Percentiles rank a stretch among this genome's conserved stretches.
phyloP scores from a whole-genome alignment of 768 basidiomycete genomes.

The Leccinellum luteum region DNA sequence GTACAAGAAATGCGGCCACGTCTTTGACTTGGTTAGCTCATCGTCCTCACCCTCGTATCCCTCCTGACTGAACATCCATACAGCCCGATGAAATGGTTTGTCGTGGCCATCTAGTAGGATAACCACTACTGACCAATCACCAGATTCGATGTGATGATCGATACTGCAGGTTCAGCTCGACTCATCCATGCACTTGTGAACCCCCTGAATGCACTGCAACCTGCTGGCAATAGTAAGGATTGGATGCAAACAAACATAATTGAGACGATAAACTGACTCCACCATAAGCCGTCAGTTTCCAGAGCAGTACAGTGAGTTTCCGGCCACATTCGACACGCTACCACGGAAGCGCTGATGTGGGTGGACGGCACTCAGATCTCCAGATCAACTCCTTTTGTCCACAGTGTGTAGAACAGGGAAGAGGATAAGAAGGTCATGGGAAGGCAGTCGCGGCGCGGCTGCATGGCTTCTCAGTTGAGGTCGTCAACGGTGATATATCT shows the following conservation, averaged over 20 bases:
- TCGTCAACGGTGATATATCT: slow-evolving; percentile 21
- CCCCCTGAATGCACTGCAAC: slow-evolving; percentile 52
- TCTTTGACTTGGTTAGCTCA: slow-evolving; percentile 47
- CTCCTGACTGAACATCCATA: slow-evolving; percentile 2
- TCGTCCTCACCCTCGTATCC: slow-evolving; percentile 12
- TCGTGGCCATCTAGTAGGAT: slow-evolving; percentile 1
- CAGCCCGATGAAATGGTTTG: slow-evolving; percentile 64
- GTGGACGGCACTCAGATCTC: slow-evolving; percentile 28
- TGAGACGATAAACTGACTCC: slow-evolving; percentile 22
- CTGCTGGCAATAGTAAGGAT: slow-evolving; percentile 77
- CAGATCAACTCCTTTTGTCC: slow-evolving; percentile 37
- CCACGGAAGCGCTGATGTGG: slow-evolving; percentile 13
- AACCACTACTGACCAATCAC: slow-evolving; percentile 15
- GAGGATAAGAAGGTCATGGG: slow-evolving; percentile 2
- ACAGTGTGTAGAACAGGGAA: slow-evolving; percentile 19
- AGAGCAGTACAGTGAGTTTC: slow-evolving; percentile 59
- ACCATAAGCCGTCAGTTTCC: slow-evolving; percentile 64
- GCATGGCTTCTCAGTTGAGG: slow-evolving; percentile 17
- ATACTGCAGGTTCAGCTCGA: slow-evolving; percentile 68
- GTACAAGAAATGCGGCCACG: slow-evolving; percentile 57
- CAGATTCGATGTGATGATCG: slow-evolving; percentile 66
- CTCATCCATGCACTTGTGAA: slow-evolving; percentile 58
- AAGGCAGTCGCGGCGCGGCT: slow-evolving; percentile 4
- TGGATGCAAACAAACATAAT: slow-evolving; percentile 2
- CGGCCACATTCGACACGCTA: slow-evolving; percentile 6